Conservation (phyloP, 2,329 filamentous ascomycete genomes). For the Colletotrichum simmondsii region DNA sequence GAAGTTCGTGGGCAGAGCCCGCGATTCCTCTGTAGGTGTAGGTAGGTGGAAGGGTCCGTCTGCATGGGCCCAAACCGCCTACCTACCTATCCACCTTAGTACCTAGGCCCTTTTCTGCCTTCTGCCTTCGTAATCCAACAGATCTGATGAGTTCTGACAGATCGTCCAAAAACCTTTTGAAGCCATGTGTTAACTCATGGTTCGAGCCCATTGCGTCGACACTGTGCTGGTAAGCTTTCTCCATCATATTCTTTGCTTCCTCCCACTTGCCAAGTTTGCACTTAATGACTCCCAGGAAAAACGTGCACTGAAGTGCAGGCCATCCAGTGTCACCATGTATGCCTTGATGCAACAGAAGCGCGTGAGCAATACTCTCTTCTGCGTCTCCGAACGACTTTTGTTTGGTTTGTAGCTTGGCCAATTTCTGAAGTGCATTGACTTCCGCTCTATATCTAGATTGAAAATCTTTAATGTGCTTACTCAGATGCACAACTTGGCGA, state of each 20-base stretch:
- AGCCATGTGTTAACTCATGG: no score
- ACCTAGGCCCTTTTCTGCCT: no score
- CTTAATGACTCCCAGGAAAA: background rate
- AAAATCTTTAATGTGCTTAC: accelerated
- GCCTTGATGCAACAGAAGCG: background rate
- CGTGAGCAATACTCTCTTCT: background rate
- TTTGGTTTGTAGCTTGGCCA: accelerated
- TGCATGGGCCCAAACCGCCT: no score
- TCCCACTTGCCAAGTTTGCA: background rate
- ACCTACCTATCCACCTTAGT: no score
- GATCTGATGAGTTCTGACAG: no score
- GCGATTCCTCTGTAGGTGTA: no score
- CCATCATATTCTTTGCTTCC: background rate
- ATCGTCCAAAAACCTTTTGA: no score
- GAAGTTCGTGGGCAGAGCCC: no score
- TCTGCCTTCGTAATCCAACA: no score
- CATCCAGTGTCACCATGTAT: background rate
- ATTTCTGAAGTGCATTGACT: background rate
- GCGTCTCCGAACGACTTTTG: background rate
- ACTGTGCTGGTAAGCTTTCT: background rate
- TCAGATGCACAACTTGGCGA: background rate
- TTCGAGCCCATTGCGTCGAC: background rate
- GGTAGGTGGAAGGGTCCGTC: no score
- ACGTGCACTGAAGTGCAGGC: accelerated
- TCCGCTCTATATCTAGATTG: background rate